phyloP scores from a whole-genome alignment of 768 basidiomycete species.

The Suillus americanus region DNA sequence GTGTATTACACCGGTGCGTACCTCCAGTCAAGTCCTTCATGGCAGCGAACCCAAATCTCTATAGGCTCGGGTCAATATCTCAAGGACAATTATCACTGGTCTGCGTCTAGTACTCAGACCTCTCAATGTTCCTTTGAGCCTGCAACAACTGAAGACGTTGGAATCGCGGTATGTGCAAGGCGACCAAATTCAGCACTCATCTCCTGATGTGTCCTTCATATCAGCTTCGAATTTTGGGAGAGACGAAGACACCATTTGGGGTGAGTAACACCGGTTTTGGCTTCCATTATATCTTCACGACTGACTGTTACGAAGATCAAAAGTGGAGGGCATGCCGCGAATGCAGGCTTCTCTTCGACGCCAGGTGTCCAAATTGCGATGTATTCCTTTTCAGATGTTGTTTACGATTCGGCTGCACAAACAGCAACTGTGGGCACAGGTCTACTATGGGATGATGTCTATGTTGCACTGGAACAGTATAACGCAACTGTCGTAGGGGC shows the following conservation, averaged over 20 bases:
- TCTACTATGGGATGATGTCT: conserved; percentile 67
- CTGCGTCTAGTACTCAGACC: conserved; percentile 40
- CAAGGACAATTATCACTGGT: conserved; percentile 48
- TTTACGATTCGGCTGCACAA: conserved; percentile 36
- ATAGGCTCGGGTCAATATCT: conserved; percentile 28
- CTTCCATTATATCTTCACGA: neutral
- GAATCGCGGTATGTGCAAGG: conserved; percentile 38
- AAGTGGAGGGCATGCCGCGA: conserved; percentile 57
- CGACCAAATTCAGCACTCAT: neutral
- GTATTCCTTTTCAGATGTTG: conserved; percentile 41
- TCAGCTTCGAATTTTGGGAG: conserved; percentile 45
- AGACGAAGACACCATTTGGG: conserved; percentile 47
- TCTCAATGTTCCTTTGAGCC: conserved; percentile 52
- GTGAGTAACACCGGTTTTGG: conserved; percentile 25
- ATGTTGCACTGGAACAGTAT: conserved; percentile 43
- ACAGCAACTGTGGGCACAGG: conserved; percentile 41
- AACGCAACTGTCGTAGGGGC: conserved; percentile 60
- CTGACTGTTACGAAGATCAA: conserved; percentile 43
- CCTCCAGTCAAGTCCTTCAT: neutral
- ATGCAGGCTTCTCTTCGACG: conserved; percentile 59
- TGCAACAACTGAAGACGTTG: conserved; percentile 48
- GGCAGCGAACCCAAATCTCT: neutral
- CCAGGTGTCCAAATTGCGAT: conserved; percentile 57
- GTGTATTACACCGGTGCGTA: conserved; percentile 46
- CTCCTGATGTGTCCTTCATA: neutral